Conservation (phyloP, 2,329 filamentous ascomycete species). For the Beauveria sp. region DNA sequence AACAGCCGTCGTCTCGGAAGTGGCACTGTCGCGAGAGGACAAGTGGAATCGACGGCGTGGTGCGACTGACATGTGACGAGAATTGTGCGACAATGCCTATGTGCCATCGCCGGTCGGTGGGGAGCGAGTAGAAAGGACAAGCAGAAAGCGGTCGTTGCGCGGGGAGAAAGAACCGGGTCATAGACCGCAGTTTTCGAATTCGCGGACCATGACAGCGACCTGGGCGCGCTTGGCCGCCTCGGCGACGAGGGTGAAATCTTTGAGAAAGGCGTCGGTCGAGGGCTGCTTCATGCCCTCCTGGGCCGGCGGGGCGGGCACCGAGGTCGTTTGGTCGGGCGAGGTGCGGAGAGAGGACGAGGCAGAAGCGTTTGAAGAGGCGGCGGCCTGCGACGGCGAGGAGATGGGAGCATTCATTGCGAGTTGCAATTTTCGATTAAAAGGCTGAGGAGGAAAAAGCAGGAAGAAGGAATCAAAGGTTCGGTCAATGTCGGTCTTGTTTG, state of each 20-base stretch:
- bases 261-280: slow-evolving; percentile 56
- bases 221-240: slow-evolving; percentile 91
- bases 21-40: background rate
- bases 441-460: background rate
- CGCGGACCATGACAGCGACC: slow-evolving; percentile 79
- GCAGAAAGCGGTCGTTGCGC: background rate
- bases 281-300: slow-evolving; percentile 23
- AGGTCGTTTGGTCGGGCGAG: slow-evolving; percentile 16
- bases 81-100: background rate
- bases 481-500: background rate
- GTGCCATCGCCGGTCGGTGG: background rate
- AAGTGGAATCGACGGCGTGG: background rate
- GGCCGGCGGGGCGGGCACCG: slow-evolving; percentile 21
- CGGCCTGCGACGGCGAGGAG: slow-evolving; percentile 19
- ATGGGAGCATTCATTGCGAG: slow-evolving; percentile 27
- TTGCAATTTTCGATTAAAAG: background rate
- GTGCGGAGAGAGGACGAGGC: slow-evolving; percentile 22
- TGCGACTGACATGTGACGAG: background rate
- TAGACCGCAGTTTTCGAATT: slow-evolving; percentile 67
- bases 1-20: background rate
- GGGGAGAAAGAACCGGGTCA: slow-evolving; percentile 17
- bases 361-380: slow-evolving; percentile 21
- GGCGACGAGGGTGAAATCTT: slow-evolving; percentile 77
- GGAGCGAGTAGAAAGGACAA: background rate
- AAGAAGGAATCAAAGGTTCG: background rate